Evolutionary conservation across 495 filamentous ascomycete species (phyloP), one percentile per base, ranked within the genome.

Genomic region (Tuber melanosporum): DNA sequence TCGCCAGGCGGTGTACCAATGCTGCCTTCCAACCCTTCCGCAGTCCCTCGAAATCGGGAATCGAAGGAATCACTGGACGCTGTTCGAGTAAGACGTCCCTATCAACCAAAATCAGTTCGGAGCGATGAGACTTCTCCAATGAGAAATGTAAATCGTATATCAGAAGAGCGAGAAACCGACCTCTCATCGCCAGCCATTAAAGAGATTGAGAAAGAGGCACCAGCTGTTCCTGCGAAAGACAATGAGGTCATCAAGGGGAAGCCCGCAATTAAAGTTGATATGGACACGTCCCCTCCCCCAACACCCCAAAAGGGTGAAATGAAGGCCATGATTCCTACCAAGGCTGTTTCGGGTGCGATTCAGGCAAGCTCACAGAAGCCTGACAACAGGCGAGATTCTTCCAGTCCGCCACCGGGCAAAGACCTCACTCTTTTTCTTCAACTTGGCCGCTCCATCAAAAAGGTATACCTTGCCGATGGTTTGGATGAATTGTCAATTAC

Each of bases 381-480:
- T 84, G 88, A 74, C 86, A 88, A 71, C 41, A 75, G 90, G 49
- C 87, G 91, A 43, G 92, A 93, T 71, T 90, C 91, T 71, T 90
- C 91, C 52, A 91, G 92, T 49, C 91, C 92, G 1, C 92, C 93
- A 73, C 88, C 92, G 3, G 91, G 91, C 2, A 97, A 97, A 83
- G 94, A 97, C 80, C 86, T 98, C 42, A 98, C 95, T 0, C 86
- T 99, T n/a, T 99, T 98, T 84, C 84, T 99, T 62, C 96, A 99
- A 85, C 97, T 98, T 85, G 97, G 94, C 81, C 95, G 91, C 77
- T 94, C 95, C 82, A 95, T 98, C 76, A 98, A 98, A 85, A 98
- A 98, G 81, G 97, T 94, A 82, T 89, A 97, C 12, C 89, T 99
- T 17, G 85, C 92, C 3, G 94, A 95, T 81, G 94, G 94, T 7